Conservation (phyloP, 2,329 filamentous ascomycete genomes). For the Colletotrichum siamense region DNA sequence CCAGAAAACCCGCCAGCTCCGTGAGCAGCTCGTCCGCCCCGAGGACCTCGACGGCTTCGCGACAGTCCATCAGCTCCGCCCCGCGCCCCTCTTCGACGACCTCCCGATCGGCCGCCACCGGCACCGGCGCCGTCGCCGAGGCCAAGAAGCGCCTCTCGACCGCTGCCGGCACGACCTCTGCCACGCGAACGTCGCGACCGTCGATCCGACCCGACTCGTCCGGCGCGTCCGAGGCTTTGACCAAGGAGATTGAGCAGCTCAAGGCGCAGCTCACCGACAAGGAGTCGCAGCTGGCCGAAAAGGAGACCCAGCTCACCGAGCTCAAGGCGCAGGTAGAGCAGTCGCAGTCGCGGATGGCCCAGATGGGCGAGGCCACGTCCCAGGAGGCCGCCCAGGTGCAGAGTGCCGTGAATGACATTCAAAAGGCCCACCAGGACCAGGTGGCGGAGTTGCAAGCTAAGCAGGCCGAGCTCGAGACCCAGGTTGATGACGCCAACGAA, state of each 20-base stretch:
- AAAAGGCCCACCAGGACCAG: slow-evolving; percentile 43
- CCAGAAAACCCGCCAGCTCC: slow-evolving; percentile 31
- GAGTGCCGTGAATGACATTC: slow-evolving; percentile 27
- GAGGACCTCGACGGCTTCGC: slow-evolving; percentile 19
- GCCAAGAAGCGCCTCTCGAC: slow-evolving; percentile 65
- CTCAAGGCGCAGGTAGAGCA: slow-evolving; percentile 62
- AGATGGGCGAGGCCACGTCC: slow-evolving; percentile 58
- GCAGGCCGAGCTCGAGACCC: slow-evolving; percentile 50
- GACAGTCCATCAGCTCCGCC: slow-evolving; percentile 22
- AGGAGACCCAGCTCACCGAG: slow-evolving; percentile 61
- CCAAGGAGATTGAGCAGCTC: slow-evolving; percentile 65
- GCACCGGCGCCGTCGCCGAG: slow-evolving; percentile 46
- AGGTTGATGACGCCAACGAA: slow-evolving; percentile 53
- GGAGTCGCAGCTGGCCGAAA: slow-evolving; percentile 62
- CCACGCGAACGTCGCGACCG: slow-evolving; percentile 47
- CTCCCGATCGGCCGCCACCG: slow-evolving; percentile 29
- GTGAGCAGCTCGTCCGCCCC: slow-evolving; percentile 21
- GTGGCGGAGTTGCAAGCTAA: slow-evolving; percentile 55
- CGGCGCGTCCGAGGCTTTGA: slow-evolving; percentile 43
- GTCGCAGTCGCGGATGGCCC: slow-evolving; percentile 60
- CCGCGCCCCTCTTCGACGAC: slow-evolving; percentile 32
- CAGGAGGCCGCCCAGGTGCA: slow-evolving; percentile 41
- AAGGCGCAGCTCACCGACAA: slow-evolving; percentile 64
- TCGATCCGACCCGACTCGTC: slow-evolving; percentile 40
- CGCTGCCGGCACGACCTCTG: slow-evolving; percentile 42